Evolutionary conservation across 805 yeast genomes (phyloP), one percentile per base, ranked within the genome.

Genomic region (Nakazawaea molendinolei): DNA sequence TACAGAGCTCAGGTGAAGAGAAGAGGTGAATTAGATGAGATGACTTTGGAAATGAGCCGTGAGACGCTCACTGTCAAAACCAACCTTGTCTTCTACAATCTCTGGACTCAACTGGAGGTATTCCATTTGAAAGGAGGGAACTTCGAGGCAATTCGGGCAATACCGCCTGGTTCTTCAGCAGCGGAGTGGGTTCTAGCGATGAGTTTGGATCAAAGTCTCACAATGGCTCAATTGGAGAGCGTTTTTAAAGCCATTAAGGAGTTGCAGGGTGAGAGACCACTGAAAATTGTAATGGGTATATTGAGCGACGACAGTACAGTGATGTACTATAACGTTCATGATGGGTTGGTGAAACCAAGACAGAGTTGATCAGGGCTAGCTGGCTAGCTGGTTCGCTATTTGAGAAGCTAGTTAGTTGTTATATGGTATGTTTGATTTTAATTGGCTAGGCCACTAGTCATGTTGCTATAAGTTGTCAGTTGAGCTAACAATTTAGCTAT

Each of bases 291-390:
- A 0, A 43, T 76, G 21, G 87, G 74, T 0, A 60, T 81, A 6
- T 67, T 72, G 3, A 76, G 72, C 45, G 69, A 69, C 38, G 92
- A 82, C 51, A 79, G 86, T 2, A 77, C 87, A 0, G 65, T 79
- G 14, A 79, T 79, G n/a, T 82, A 76, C 46, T 81, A 82, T 52
- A 71, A 73, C 51, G 63, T 78, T 13, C 74, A 79, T 51, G 76
- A 74, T 46, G 89, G 89, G 4, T 55, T 80, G 8, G 74, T 67
- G 23, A 74, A 74, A 51, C 89, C 89, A 1, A 65, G 71, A 40
- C 74, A 70, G 47, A 74, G 73, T 43, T 75, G 46, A 51, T 16
- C n/a, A 21, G 4, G 13, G 3, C 5, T n/a, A n/a, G n/a, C n/a
- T n/a, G n/a, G n/a, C n/a, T n/a, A n/a, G n/a, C n/a, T n/a, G n/a